Evolutionary conservation across 768 basidiomycete species (phyloP).

Genomic region (Xerocomus potaroensis): DNA sequence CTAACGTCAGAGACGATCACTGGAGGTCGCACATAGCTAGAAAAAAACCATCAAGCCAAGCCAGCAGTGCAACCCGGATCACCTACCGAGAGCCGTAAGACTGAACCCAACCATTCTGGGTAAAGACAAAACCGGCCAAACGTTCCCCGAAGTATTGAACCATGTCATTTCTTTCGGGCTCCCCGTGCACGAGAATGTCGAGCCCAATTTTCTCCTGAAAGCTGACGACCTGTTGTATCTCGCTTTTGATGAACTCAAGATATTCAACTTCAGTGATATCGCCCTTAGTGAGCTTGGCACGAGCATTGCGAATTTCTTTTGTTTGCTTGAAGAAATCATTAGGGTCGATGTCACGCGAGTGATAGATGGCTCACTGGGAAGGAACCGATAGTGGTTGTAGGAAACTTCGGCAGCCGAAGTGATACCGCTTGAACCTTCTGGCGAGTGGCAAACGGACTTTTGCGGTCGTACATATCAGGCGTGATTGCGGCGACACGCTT

Average conservation of each 20-base stretch:
- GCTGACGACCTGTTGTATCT: slow-evolving; percentile 86
- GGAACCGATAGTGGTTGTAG: slow-evolving; percentile 97
- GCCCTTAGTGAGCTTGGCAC: slow-evolving; percentile 90
- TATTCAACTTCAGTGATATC: slow-evolving; percentile 85
- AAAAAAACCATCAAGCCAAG: slow-evolving; percentile 8
- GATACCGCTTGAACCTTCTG: slow-evolving; percentile 85
- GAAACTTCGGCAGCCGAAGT: slow-evolving; percentile 92
- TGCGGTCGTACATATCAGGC: slow-evolving; percentile 77
- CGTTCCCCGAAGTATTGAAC: slow-evolving; percentile 99
- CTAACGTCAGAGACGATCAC: slow-evolving; percentile 98
- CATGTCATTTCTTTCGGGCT: slow-evolving; percentile 99
- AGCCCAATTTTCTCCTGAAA: slow-evolving; percentile 98
- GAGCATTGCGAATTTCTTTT: slow-evolving; percentile 96
- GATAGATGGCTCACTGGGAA: slow-evolving; percentile 66
- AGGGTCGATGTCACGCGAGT: slow-evolving; percentile 1
- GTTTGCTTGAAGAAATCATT: slow-evolving; percentile 64
- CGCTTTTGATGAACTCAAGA: slow-evolving; percentile 97
- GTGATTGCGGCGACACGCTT: slow-evolving; percentile 94
- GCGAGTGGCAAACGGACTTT: slow-evolving; percentile 84
- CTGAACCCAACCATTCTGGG: slow-evolving; percentile 99
- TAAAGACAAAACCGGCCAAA: slow-evolving; percentile 93
- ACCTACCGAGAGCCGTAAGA: slow-evolving; percentile 94
- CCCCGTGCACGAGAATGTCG: slow-evolving; percentile 97
- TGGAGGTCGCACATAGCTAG: slow-evolving; percentile 92
- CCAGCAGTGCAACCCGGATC: slow-evolving; percentile 3